A percentile compares a stretch with the other conserved stretches of the same genome.
phyloP scores from a whole-genome alignment of 305 asterid species.

The Withania somnifera region DNA sequence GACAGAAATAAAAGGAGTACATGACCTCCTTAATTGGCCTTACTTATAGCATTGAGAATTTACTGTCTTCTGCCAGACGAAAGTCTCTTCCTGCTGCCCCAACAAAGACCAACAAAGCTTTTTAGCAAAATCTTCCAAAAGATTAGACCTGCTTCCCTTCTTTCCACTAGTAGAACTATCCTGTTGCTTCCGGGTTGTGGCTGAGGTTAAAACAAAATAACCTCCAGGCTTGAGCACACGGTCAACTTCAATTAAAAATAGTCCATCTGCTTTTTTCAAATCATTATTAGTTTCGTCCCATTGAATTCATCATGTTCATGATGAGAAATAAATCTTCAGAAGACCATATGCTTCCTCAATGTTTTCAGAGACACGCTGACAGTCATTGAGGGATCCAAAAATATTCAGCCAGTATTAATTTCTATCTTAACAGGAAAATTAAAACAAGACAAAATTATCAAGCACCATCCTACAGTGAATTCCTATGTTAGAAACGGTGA shows the following conservation, averaged over 20 bases:
- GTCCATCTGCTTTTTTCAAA: slow-evolving; percentile 51
- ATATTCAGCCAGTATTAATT: not conserved
- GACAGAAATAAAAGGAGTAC: not conserved
- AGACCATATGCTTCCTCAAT: not conserved
- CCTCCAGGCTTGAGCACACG: slow-evolving; percentile 97
- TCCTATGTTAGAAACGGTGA: not conserved
- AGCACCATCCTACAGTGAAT: not conserved
- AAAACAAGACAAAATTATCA: not conserved
- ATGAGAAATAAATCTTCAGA: not conserved
- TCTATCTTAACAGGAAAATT: not conserved
- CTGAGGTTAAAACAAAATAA: slow-evolving; percentile 77
- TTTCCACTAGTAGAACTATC: slow-evolving; percentile 28
- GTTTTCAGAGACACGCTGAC: not conserved
- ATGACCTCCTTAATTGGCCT: slow-evolving; percentile 9
- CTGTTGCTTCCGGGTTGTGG: slow-evolving; percentile 40
- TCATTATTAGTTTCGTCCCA: slow-evolving; percentile 14
- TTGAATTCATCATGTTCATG: not conserved
- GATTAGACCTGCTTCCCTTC: slow-evolving; percentile 41
- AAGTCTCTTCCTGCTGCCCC: slow-evolving; percentile 74
- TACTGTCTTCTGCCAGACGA: slow-evolving; percentile 73
- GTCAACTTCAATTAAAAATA: slow-evolving; percentile 74
- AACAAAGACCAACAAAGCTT: slow-evolving; percentile 76
- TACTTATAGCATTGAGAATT: slow-evolving; percentile 62
- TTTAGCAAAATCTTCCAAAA: slow-evolving; percentile 48
- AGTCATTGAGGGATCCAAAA: not conserved